phyloP scores from a whole-genome alignment of 2,329 filamentous ascomycete genomes.

The Zymoseptoria brevis region DNA sequence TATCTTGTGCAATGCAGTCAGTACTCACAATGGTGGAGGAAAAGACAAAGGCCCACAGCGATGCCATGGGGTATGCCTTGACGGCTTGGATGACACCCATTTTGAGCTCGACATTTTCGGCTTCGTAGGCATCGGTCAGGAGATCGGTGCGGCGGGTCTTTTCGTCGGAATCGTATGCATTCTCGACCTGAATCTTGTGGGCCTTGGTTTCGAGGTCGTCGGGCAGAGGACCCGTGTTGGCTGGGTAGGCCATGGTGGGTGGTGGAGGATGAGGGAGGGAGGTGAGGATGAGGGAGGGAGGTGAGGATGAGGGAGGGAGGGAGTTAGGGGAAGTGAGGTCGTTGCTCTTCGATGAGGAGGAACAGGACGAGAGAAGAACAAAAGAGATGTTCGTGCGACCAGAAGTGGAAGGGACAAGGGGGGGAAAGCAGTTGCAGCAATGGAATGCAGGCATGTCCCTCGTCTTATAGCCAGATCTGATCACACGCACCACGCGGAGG shows the following conservation, averaged over 20 bases:
- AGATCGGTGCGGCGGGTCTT: constrained; percentile 30
- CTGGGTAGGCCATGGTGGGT: not conserved
- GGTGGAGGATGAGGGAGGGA: too few relatives aligned
- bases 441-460: not conserved
- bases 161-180: constrained; percentile 12
- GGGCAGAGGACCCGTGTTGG: not conserved
- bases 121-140: constrained; percentile 50
- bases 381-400: not conserved
- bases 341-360: not conserved
- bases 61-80: constrained; percentile 46
- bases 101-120: constrained; percentile 47
- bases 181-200: constrained; percentile 3
- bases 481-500: not conserved
- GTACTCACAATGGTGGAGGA: constrained; percentile 48
- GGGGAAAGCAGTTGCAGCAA: not conserved
- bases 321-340: not conserved
- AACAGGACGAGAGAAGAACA: not conserved
- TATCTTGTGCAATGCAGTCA: not conserved
- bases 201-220: constrained; percentile 2
- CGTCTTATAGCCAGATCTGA: not conserved
- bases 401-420: not conserved
- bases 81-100: constrained; percentile 46
- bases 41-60: constrained; percentile 49
- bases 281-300: too few relatives aligned
- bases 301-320: not conserved